A percentile compares a stretch with the other conserved stretches of the same genome.
phyloP scores from a whole-genome alignment of 495 filamentous ascomycete species.

The Penicillium goetzii region DNA sequence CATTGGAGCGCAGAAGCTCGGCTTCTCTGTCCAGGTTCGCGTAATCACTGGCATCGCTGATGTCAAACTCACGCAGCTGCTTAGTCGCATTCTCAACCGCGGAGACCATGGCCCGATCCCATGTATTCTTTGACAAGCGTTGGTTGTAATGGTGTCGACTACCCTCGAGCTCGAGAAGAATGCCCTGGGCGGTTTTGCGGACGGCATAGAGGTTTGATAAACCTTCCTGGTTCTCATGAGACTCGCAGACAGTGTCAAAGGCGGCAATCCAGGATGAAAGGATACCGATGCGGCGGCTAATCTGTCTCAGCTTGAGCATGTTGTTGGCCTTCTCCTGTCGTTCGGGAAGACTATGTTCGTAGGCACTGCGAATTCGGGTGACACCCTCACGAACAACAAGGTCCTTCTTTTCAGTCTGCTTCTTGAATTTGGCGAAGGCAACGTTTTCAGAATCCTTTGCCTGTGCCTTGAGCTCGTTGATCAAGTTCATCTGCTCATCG shows the following conservation, averaged over 20 bases:
- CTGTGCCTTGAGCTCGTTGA: slow-evolving; percentile 90
- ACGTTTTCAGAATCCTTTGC: slow-evolving; percentile 87
- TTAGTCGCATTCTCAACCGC: slow-evolving; percentile 83
- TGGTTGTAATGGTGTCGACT: slow-evolving; percentile 91
- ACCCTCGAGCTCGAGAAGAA: slow-evolving; percentile 82
- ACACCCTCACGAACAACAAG: slow-evolving; percentile 77
- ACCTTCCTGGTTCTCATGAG: slow-evolving; percentile 65
- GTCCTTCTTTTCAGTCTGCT: slow-evolving; percentile 83
- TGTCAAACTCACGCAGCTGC: slow-evolving; percentile 75
- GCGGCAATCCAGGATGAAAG: slow-evolving; percentile 90
- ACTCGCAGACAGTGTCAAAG: slow-evolving; percentile 82
- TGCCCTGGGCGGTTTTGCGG: slow-evolving; percentile 84
- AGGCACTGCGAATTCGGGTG: slow-evolving; percentile 77
- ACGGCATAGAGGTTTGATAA: slow-evolving; percentile 72
- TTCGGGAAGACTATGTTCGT: slow-evolving; percentile 79
- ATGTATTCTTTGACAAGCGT: slow-evolving; percentile 73
- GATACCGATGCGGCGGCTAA: slow-evolving; percentile 81
- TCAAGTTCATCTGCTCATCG: slow-evolving; percentile 90
- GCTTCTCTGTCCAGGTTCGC: slow-evolving; percentile 77
- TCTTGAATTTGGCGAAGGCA: slow-evolving; percentile 87
- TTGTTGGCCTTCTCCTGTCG: slow-evolving; percentile 74
- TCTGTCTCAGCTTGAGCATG: slow-evolving; percentile 81
- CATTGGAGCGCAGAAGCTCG: slow-evolving; percentile 78
- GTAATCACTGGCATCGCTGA: slow-evolving; percentile 70
- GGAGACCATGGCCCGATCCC: slow-evolving; percentile 83